Evolutionary conservation across 495 filamentous ascomycete species (phyloP), one percentile per base, ranked within the genome.

Genomic region (Astrothelium macrocarpum): DNA sequence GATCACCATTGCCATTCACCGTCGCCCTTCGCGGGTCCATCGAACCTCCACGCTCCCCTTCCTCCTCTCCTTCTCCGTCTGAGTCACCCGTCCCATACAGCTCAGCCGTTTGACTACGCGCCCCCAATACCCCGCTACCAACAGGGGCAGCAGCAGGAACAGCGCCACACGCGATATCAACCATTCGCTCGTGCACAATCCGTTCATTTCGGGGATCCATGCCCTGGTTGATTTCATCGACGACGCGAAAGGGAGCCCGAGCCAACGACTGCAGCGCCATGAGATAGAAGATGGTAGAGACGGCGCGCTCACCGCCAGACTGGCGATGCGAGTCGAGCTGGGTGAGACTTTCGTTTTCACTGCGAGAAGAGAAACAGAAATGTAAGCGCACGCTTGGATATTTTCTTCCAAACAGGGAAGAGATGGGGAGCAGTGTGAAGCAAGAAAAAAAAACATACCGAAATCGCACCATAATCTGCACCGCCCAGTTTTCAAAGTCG

Each of bases 181-280:
- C 70, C 86, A 99, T 90, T 60, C 95, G 87, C 70, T 90, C 90
- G 75, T 99, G 94, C 14, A 97, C 95, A 82, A 97, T 91, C 49
- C 94, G 85, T 77, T 98, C 94, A 75, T 98, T 98, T 53, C 95
- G 85, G 26, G 95, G 93, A 75, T 98, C 94, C 94, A 98, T 98
- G 65, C 94, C 94, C 78, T 98, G 94, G 70, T 98, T 98, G 78
- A 98, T 98, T 76, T 98, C 94, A 77, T 98, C 94, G 62, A 99
- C 94, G 45, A 97, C 94, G 61, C 94, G 91, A 86, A 99, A 99
- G n/a, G 94, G 94, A 1, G 90, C 89, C 66, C 90, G 90, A 2
- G 94, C 92, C 67, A 97, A 86, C 20, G 89, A 88, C 74, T 99
- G 94, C 10, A 99, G 82, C 1, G 95, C 90, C 93, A 99, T 97